Percentiles rank a stretch among this genome's conserved stretches.
These are phyloP conservation scores for Hortaea werneckii DNA, from an alignment of 2,329 filamentous ascomycete genomes.

Conservation along the genomic window DNA sequence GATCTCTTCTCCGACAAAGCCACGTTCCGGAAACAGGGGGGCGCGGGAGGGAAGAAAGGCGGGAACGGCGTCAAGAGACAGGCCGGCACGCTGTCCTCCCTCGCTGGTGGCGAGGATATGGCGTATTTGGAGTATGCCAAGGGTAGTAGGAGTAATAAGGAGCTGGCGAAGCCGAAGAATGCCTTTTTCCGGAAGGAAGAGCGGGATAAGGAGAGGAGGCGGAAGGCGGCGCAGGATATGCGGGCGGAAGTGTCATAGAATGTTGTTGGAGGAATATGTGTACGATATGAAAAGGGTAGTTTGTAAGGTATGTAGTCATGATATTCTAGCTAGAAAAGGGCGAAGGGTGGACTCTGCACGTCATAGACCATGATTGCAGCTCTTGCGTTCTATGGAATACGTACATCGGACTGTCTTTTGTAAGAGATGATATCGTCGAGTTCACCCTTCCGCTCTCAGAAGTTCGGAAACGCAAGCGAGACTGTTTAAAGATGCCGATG, in stretches of 20 bases:
- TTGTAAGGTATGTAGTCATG: not conserved
- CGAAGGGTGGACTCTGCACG: not conserved
- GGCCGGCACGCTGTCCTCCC: constrained; percentile 72
- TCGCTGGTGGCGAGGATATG: constrained; percentile 92
- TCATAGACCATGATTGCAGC: not conserved
- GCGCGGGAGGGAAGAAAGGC: constrained; percentile 27
- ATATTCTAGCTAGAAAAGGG: not conserved
- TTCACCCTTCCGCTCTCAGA: too few species aligned
- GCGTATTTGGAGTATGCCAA: constrained; percentile 53
- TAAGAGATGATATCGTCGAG: too few species aligned
- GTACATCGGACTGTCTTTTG: not conserved
- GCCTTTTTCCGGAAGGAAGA: constrained; percentile 36
- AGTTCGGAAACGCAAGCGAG: too few species aligned
- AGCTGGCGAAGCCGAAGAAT: constrained; percentile 35
- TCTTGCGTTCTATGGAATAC: not conserved
- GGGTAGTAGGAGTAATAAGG: constrained; percentile 34
- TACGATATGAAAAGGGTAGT: too few species aligned
- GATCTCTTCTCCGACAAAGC: constrained; percentile 52
- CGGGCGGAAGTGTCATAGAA: not conserved
- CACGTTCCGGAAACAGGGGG: constrained; percentile 23
- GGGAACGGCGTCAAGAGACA: constrained; percentile 60
- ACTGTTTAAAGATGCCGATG: too few species aligned
- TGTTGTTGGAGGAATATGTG: too few species aligned
- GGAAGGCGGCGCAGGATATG: constrained; percentile 14
- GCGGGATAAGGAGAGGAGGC: constrained; percentile 24